phyloP scores from a whole-genome alignment of 169 alveolate species.

The Toxoplasma gondii region DNA sequence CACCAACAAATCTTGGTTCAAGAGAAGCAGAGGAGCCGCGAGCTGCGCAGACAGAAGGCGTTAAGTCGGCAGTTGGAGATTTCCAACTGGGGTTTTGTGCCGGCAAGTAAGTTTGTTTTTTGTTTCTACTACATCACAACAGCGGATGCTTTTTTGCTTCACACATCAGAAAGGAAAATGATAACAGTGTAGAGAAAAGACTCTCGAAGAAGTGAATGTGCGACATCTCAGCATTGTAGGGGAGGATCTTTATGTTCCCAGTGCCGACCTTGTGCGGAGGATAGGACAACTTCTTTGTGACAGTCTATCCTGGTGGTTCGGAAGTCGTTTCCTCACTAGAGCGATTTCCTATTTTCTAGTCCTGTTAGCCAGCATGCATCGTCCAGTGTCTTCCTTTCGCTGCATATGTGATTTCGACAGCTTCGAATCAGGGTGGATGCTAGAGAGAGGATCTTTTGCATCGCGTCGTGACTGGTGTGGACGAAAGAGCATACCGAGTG shows the following conservation, averaged over 20 bases:
- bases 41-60: conserved; percentile 38
- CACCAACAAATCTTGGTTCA: conserved; percentile 31
- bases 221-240: too few species aligned
- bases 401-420: too few species aligned
- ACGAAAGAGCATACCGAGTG: too few species aligned
- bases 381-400: too few species aligned
- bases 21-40: conserved; percentile 47
- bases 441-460: too few species aligned
- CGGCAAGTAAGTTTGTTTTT: background rate
- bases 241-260: too few species aligned
- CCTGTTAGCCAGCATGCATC: too few species aligned
- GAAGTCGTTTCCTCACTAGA: background rate
- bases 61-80: conserved; percentile 40
- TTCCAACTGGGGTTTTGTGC: conserved; percentile 42
- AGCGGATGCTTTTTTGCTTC: background rate
- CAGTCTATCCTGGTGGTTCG: background rate
- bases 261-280: background rate
- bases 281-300: background rate
- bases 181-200: too few species aligned
- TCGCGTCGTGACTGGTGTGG: too few species aligned
- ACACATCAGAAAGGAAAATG: background rate
- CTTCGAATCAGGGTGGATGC: too few species aligned
- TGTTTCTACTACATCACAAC: background rate
- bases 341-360: too few species aligned
- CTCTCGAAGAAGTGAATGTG: too few species aligned